Base-by-base conservation (phyloP, 345 rosid genomes). In the Eucalyptus pauciflora region DNA sequence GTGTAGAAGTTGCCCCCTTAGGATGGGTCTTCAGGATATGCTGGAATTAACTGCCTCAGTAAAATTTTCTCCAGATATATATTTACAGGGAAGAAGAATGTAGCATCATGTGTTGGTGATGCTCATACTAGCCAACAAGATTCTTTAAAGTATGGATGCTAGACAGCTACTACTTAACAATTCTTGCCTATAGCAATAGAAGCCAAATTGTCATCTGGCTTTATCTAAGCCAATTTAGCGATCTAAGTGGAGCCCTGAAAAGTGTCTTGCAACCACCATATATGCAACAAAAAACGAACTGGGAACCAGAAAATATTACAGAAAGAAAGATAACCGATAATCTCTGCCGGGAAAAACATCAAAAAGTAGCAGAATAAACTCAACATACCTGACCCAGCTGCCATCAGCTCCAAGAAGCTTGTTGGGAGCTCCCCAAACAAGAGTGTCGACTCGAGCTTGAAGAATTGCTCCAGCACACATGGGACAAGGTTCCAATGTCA, bases 381-480 rank as follows among this genome's bases (percentile, higher is more conserved):
- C n/a, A 31, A 64, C 91, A 76, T 92, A 94, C 99, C 98, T 95
- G 85, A 98, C 93, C 98, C 99, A 97, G 93, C 99, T 97, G 80
- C 99, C 99, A 89, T 98, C 99, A 54, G 99, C 99, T 91, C 99
- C 99, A 86, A 97, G 97, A 91, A 97, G 99, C 93, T 94, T 98
- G 92, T 98, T 98, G 56, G 99, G 99, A 93, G 99, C 99, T 92
- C 98, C 99, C 99, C 99, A 97, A 45, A 98, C 98, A 86, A 98
- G 95, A 88, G 95, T 94, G 88, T 96, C 92, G 15, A 98, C 93
- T 90, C 99, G 95, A 87, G 98, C 98, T 93, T 97, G 99, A 92
- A 97, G 99, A 88, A 97, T 96, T 89, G 99, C 99, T 89, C 99
- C 99, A 88, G 99, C 99, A 92, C 99, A 98, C 98, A 98, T 97